phyloP scores from a whole-genome alignment of 352 stramenopile genomes.

The Albugo candida region DNA sequence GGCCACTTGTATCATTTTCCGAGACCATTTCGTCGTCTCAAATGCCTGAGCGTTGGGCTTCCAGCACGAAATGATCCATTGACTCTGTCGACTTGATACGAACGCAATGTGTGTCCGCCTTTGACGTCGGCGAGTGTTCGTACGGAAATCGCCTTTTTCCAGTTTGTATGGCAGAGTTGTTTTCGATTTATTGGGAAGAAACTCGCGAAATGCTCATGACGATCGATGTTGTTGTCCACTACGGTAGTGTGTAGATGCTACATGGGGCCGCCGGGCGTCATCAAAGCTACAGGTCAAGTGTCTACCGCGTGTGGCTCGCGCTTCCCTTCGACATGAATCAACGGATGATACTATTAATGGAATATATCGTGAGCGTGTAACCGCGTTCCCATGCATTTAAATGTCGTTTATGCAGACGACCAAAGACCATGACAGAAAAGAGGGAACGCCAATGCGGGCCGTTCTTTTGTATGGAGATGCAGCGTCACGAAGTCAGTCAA shows the following conservation, averaged over 20 bases:
- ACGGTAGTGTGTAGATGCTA: constrained; percentile 71
- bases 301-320: background rate
- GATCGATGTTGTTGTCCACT: constrained; percentile 77
- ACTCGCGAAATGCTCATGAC: constrained; percentile 75
- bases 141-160: constrained; percentile 38
- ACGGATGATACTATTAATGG: constrained; percentile 33
- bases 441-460: constrained; percentile 41
- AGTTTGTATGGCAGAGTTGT: constrained; percentile 2
- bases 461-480: constrained; percentile 50
- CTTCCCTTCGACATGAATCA: constrained; percentile 31
- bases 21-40: constrained; percentile 84
- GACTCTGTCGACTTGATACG: constrained; percentile 73
- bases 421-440: constrained; percentile 35
- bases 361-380: constrained; percentile 26
- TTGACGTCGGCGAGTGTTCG: constrained; percentile 78
- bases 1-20: constrained; percentile 92
- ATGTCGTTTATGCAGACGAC: constrained; percentile 21
- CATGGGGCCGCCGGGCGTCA: constrained; percentile 63
- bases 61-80: constrained; percentile 79
- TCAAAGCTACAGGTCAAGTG: constrained; percentile 7
- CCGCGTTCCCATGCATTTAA: constrained; percentile 16
- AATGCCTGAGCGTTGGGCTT: constrained; percentile 78
- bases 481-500: constrained; percentile 51
- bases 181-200: constrained; percentile 35
- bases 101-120: constrained; percentile 50